A percentile compares a stretch with the other conserved stretches of the same genome.
Conservation (phyloP, 73 alveolate genomes). For the Uronychia binucleata region DNA sequence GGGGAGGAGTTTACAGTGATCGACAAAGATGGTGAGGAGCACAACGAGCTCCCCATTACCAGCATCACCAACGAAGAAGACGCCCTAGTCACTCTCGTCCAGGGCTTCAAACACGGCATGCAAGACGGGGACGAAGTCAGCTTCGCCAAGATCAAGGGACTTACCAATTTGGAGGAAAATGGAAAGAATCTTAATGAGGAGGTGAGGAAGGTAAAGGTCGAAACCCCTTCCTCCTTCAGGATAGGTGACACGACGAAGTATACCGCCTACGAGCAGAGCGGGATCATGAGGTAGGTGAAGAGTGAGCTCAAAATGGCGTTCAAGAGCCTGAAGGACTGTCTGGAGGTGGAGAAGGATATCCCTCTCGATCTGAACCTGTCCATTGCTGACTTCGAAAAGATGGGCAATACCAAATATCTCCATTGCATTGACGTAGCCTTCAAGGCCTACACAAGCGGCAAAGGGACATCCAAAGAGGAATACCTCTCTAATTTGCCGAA, state of each 20-base stretch:
- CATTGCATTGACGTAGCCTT: too few relatives aligned
- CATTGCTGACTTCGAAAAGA: slow-evolving; percentile 58
- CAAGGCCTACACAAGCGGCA: too few relatives aligned
- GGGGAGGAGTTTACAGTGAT: slow-evolving; percentile 87
- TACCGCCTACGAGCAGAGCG: slow-evolving; percentile 66
- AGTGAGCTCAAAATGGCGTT: slow-evolving; percentile 68
- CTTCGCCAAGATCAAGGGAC: slow-evolving; percentile 87
- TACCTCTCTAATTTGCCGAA: too few relatives aligned
- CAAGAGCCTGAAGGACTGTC: neutral
- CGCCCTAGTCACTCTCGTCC: slow-evolving; percentile 78
- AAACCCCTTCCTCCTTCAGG: slow-evolving; percentile 46
- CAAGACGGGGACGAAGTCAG: slow-evolving; percentile 90
- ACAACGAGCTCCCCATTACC: slow-evolving; percentile 82
- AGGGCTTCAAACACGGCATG: slow-evolving; percentile 88
- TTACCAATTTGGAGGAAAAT: slow-evolving; percentile 37
- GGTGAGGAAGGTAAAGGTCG: slow-evolving; percentile 67
- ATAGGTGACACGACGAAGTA: slow-evolving; percentile 57
- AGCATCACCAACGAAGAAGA: slow-evolving; percentile 70
- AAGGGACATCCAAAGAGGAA: too few relatives aligned
- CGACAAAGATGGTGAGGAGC: slow-evolving; percentile 95
- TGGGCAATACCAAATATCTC: slow-evolving; percentile 63
- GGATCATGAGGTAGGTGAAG: slow-evolving; percentile 73
- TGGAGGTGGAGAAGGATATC: neutral
- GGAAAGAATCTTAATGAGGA: slow-evolving; percentile 57
- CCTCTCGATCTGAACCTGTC: slow-evolving; percentile 44